Evolutionary conservation across 345 rosid genomes (phyloP).

Genomic region (Carallia pectinifolia): DNA sequence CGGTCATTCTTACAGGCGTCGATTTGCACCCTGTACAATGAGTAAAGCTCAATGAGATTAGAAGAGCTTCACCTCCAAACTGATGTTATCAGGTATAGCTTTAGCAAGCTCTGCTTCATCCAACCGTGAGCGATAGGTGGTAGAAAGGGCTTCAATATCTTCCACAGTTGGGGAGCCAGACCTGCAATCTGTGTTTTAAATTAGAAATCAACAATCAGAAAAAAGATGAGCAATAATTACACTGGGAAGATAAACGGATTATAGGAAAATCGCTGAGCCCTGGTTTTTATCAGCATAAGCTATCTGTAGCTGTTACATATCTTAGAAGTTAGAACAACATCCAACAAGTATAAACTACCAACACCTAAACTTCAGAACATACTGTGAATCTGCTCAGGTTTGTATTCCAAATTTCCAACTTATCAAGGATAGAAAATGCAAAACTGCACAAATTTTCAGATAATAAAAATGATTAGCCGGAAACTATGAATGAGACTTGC

Average conservation of each 20-base stretch:
- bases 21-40: too few species aligned
- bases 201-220: conserved; percentile 15
- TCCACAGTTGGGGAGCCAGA: conserved; percentile 45
- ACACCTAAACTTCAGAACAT: neutral
- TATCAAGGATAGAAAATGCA: neutral
- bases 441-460: neutral
- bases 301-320: neutral
- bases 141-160: conserved; percentile 75
- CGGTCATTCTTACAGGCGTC: too few species aligned
- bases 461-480: neutral
- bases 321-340: neutral
- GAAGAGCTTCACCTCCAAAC: conserved; percentile 56
- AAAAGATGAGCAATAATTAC: neutral
- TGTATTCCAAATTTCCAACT: neutral
- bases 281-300: neutral
- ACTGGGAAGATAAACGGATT: neutral
- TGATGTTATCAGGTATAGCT: conserved; percentile 55
- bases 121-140: conserved; percentile 50
- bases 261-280: neutral
- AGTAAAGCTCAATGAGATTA: neutral
- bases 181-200: conserved; percentile 28
- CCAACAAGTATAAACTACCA: neutral
- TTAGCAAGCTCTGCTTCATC: conserved; percentile 72
- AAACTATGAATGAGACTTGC: neutral
- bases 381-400: neutral